Base-by-base conservation (phyloP, 768 basidiomycete genomes). In the Saitozyma podzolica region DNA sequence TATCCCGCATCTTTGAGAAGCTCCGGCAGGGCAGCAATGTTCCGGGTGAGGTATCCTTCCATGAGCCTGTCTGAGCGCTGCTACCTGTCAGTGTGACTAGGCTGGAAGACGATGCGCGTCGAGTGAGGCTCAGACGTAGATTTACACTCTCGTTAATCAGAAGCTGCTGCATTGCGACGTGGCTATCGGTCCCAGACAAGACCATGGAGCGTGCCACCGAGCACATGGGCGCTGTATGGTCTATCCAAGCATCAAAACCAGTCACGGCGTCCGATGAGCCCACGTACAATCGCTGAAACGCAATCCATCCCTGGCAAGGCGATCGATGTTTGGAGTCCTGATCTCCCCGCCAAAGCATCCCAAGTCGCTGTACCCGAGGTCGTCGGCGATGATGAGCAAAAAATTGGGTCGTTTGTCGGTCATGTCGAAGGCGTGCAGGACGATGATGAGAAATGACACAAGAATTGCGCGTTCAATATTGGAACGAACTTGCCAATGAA, bases 1-100 rank as follows among this genome's bases (percentile, higher is more conserved):
- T 66, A 73, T 1, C 58, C 58, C 8, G 48, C 49, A 37, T 50
- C 58, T 20, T 56, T 49, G 19, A 74, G 54, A 20, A 72, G 52
- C 40, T 67, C 73, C 10, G 73, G 68, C 10, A 74, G 54, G 50
- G 73, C 65, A 20, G 69, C 73, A 16, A 65, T 70, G 42, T 9
- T 10, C 3, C 9, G 19, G 20, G 11, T 11, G 37, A 6, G 16
- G 37, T 41, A 19, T 45, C 29, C 29, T 29, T 29, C 29, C 29
- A 29, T 29, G 29, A 29, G 29, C 29, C 29, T 29, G 29, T 29
- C 29, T 29, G 29, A 29, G 29, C 29, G 29, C 29, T 29, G 29
- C 5, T 29, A 29, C 5, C 29, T 5, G 29, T 29, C 29, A 29
- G 29, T 29, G 29, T 29, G 29, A 29, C 29, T 29, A 29, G 29